Evolutionary conservation across 805 yeast genomes (phyloP), one percentile per base, ranked within the genome.

Genomic region (Tetrapisispora nanseiensis): DNA sequence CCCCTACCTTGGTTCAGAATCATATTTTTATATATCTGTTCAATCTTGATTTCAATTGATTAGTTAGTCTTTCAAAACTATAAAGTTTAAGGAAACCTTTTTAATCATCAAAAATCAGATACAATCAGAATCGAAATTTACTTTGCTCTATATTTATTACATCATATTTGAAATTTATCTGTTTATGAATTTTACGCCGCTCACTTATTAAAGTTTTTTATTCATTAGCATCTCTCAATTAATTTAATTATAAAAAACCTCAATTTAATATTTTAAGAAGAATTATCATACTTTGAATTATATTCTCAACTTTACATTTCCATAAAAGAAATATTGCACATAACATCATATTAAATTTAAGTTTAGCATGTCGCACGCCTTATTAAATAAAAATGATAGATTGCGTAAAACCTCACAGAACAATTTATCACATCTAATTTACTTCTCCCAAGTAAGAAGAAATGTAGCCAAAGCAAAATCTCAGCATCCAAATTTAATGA

Each of bases 401-500:
- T 19, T 11, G 29, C 22, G 12, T 16, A 23, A 23, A n/a, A 24
- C 28, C 22, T 40, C 35, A 23, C 30, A 32, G n/a, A 35, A 41
- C 2, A 37, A 42, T 21, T 19, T 32, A 18, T 41, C 46, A 3
- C 42, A 42, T 30, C 19, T 45, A 29, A 29, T 38, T 16, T 20
- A 27, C 10, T 35, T 48, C 37, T 46, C 56, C 6, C 54, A 49
- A n/a, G 44, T 48, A 23, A 50, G 59, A 35, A 49, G 52, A 43
- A 43, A 46, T 29, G 43, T 46, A 13, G 41, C 54, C 15, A 48
- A 40, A 10, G 21, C 26, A 7, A 55, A 51, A 40, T 40, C 50
- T n/a, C 51, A 49, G 34, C 44, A 52, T 32, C 50, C 49, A 33
- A 58, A 58, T 21, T 54, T 76, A 34, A 68, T 67, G 39, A 52